A percentile compares a stretch with the other conserved stretches of the same genome.
These are phyloP conservation scores for Peterozyma xylosa DNA, from an alignment of 805 yeast species.

Conservation along the genomic window DNA sequence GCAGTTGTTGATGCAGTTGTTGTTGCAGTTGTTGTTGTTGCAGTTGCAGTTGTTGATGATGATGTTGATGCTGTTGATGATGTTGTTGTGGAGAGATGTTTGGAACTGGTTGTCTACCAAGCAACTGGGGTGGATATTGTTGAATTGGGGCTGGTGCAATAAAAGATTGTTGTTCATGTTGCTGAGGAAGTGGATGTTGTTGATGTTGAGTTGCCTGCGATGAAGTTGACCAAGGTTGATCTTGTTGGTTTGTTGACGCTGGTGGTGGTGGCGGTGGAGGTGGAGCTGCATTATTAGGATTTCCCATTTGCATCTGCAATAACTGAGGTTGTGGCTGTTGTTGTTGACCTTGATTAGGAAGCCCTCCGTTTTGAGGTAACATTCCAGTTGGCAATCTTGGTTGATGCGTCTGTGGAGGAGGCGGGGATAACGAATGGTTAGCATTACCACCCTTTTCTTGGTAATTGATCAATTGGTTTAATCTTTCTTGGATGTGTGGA, in stretches of 20 bases:
- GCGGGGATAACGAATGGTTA: constrained; percentile 38
- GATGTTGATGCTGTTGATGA: too few species aligned
- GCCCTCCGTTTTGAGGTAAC: constrained; percentile 34
- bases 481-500: constrained; percentile 87
- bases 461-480: constrained; percentile 74
- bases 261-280: constrained; percentile 1
- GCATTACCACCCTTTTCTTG: constrained; percentile 60
- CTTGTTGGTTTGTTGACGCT: background rate
- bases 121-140: constrained; percentile 1
- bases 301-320: constrained; percentile 6
- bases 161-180: background rate
- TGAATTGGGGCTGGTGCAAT: constrained; percentile 1
- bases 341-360: constrained; percentile 12
- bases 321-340: constrained; percentile 9
- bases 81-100: too few species aligned
- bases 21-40: too few species aligned
- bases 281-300: constrained; percentile 4
- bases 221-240: background rate
- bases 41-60: too few species aligned
- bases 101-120: background rate
- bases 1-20: too few species aligned
- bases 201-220: background rate
- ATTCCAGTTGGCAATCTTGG: constrained; percentile 56
- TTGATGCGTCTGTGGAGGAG: constrained; percentile 68
- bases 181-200: too few species aligned